Evolutionary conservation across 768 basidiomycete species (phyloP).

Genomic region (Phaeotremella fagi): DNA sequence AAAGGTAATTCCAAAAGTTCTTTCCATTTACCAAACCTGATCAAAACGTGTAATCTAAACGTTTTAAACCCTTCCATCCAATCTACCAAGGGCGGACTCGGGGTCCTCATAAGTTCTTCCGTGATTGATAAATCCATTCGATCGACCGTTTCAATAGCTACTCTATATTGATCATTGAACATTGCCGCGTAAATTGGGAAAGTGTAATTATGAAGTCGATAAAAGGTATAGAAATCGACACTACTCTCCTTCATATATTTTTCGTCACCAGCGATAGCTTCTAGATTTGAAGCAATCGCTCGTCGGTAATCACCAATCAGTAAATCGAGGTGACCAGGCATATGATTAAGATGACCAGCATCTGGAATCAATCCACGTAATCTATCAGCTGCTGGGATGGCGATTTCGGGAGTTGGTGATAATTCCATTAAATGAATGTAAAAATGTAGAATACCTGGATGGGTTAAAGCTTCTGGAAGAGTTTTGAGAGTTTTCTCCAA

Average conservation of each 20-base stretch:
- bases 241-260: constrained; percentile 16
- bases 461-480: constrained; percentile 4
- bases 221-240: constrained; percentile 28
- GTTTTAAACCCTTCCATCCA: constrained; percentile 20
- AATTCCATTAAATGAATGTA: constrained; percentile 40
- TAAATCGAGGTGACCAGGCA: constrained; percentile 42
- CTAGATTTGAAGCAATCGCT: constrained; percentile 27
- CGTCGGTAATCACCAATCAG: constrained; percentile 41
- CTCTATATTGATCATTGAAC: constrained; percentile 29
- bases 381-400: constrained; percentile 23
- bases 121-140: constrained; percentile 20
- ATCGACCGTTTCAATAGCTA: constrained; percentile 22
- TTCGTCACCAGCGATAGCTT: constrained; percentile 26
- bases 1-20: constrained; percentile 20
- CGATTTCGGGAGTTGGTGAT: constrained; percentile 32
- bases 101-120: constrained; percentile 7
- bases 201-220: constrained; percentile 31
- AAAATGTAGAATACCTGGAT: constrained; percentile 36
- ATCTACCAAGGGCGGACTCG: constrained; percentile 18
- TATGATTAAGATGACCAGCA: constrained; percentile 36
- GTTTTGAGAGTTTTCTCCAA: constrained; percentile 18
- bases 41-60: constrained; percentile 26
- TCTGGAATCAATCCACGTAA: constrained; percentile 33
- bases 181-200: constrained; percentile 38
- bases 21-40: constrained; percentile 38